Evolutionary conservation across 257 asterid genomes (phyloP), one percentile per base, ranked within the genome.

Genomic region (Nicotiana obtusifolia): DNA sequence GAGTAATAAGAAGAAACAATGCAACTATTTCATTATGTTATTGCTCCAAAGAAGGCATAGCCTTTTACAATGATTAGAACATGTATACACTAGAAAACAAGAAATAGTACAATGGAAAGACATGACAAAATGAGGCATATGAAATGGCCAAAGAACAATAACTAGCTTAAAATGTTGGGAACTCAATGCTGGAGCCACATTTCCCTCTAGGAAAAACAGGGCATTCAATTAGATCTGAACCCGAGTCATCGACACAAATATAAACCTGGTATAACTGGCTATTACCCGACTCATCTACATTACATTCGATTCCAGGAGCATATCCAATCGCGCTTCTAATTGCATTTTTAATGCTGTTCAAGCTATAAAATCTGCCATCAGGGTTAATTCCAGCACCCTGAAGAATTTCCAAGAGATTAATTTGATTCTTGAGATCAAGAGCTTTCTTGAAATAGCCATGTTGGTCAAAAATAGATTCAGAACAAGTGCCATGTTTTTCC

Each of bases 401-500:
- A n/a, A 94, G 97, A 76, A 86, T 77, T 80, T 87, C 88, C 83
- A 94, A 94, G 81, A 92, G 88, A 77, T 88, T 86, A 33, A 85
- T 9, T 56, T 85, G 84, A 13, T 89, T 81, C 69, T 91, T 91
- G 81, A 92, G 94, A 44, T 85, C 53, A 16, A 94, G 95, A 52
- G 97, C 86, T 3, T 91, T 61, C 60, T 77, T 67, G 73, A 94
- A 94, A 82, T 92, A 94, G 24, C 78, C 60, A 64, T 92, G 97
- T 66, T 92, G 95, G 88, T 90, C 66, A 54, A 94, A 86, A 17
- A 86, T 80, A 0, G 90, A 82, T 52, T 90, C 92, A 0, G 98
- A 84, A 66, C 98, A 92, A 0, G 97, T 94, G 20, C 98, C 98
- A 41, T 92, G 98, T 77, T 92, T 92, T 17, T 91, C 86, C 97